Percentiles rank a stretch among this genome's conserved stretches.
Conservation (phyloP, 1,139 yeast species). For the Blastobotrys proliferans region DNA sequence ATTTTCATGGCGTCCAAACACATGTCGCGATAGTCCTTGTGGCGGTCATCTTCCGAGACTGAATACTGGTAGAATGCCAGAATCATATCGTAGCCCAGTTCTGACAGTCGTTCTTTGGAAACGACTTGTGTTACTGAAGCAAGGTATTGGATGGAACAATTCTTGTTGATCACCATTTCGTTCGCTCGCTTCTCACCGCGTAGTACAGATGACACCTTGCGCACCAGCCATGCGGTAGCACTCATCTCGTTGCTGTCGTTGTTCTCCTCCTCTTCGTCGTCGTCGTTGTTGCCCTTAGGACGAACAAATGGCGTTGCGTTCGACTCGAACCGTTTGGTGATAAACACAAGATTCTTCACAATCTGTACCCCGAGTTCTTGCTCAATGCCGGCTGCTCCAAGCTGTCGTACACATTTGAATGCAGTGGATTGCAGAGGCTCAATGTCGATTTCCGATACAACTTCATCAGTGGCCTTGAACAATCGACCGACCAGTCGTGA, state of each 20-base stretch:
- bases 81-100: constrained; percentile 36
- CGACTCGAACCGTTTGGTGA: constrained; percentile 61
- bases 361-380: constrained; percentile 62
- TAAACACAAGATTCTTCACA: constrained; percentile 61
- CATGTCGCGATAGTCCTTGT: constrained; percentile 51
- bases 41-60: constrained; percentile 42
- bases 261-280: constrained; percentile 27
- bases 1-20: constrained; percentile 67
- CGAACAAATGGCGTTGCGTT: constrained; percentile 38
- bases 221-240: constrained; percentile 62
- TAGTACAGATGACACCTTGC: constrained; percentile 56
- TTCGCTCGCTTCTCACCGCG: constrained; percentile 58
- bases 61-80: constrained; percentile 56
- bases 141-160: constrained; percentile 45
- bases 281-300: constrained; percentile 17
- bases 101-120: constrained; percentile 16
- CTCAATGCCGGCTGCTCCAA: constrained; percentile 71
- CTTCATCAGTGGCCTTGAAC: constrained; percentile 39
- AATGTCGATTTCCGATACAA: constrained; percentile 16
- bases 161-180: constrained; percentile 57
- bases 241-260: constrained; percentile 18
- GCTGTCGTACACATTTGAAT: constrained; percentile 65
- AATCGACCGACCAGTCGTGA: constrained; percentile 57
- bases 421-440: constrained; percentile 56
- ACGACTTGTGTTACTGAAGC: constrained; percentile 33